phyloP scores from a whole-genome alignment of 768 basidiomycete genomes.

The Leccinellum albellum region DNA sequence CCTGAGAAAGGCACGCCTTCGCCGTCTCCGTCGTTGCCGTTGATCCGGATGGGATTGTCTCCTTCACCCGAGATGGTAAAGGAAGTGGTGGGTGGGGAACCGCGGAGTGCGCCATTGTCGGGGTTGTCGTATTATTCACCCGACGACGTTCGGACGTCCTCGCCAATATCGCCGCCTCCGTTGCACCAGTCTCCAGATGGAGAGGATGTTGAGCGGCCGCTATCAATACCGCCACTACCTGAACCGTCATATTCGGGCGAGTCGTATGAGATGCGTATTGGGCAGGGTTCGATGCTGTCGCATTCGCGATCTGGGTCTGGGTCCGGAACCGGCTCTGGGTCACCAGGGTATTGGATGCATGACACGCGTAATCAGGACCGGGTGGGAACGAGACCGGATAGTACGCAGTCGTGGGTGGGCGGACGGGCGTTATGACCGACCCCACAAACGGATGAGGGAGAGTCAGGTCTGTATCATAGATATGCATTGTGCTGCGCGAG shows the following conservation, averaged over 20 bases:
- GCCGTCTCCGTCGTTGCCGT: neutral
- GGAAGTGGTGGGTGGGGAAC: constrained; percentile 17
- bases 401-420: constrained; percentile 18
- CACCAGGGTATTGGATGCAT: constrained; percentile 4
- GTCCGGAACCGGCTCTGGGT: too few species aligned
- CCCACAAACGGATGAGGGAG: neutral
- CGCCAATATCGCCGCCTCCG: constrained; percentile 56
- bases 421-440: constrained; percentile 16
- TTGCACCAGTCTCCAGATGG: constrained; percentile 45
- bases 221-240: constrained; percentile 6
- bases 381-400: constrained; percentile 1
- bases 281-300: constrained; percentile 17
- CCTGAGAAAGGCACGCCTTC: neutral
- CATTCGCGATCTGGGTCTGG: neutral
- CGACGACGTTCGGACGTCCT: constrained; percentile 47
- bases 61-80: neutral
- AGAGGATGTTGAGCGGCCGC: constrained; percentile 29
- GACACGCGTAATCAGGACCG: neutral
- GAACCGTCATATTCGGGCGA: neutral
- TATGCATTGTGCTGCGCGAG: neutral
- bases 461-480: constrained; percentile 18
- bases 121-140: constrained; percentile 59
- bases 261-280: constrained; percentile 39
- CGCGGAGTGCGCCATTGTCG: neutral
- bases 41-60: constrained; percentile 13